phyloP scores from a whole-genome alignment of 495 filamentous ascomycete species.

The Amniculicola lignicola region DNA sequence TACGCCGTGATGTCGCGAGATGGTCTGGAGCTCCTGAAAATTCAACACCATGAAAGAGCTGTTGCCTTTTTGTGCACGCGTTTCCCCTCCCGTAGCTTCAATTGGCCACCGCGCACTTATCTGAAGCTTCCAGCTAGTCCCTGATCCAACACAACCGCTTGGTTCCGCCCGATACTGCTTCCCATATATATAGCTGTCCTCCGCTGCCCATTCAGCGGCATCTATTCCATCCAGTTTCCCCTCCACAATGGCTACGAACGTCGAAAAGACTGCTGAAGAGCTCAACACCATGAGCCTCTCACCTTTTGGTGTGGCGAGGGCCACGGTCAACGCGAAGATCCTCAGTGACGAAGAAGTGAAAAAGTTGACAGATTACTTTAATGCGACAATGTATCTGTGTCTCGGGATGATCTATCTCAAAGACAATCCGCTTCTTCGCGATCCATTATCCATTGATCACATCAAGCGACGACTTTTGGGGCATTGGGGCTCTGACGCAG shows the following conservation, averaged over 20 bases:
- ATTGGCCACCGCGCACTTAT: too few species aligned
- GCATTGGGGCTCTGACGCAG: constrained; percentile 71
- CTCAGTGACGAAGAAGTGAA: constrained; percentile 60
- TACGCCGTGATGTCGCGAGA: too few species aligned
- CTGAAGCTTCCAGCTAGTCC: too few species aligned
- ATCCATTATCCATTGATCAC: constrained; percentile 60
- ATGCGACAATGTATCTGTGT: constrained; percentile 67
- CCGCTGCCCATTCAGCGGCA: neutral
- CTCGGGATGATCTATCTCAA: constrained; percentile 73
- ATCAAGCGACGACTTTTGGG: constrained; percentile 68
- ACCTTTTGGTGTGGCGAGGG: constrained; percentile 62
- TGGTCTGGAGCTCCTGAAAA: too few species aligned
- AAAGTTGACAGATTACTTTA: constrained; percentile 65
- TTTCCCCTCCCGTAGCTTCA: too few species aligned
- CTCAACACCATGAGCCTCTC: constrained; percentile 49
- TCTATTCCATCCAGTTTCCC: too few species aligned
- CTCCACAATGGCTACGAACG: constrained; percentile 19
- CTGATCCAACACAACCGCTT: too few species aligned
- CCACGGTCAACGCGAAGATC: constrained; percentile 57
- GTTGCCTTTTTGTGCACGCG: too few species aligned
- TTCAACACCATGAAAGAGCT: too few species aligned
- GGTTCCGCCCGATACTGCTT: neutral
- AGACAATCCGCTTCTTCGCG: constrained; percentile 62
- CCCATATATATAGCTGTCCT: neutral
- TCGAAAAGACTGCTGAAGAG: constrained; percentile 17